These are phyloP conservation scores for Gossypium arboreum DNA, from an alignment of 345 rosid genomes.

Conservation along the genomic window DNA sequence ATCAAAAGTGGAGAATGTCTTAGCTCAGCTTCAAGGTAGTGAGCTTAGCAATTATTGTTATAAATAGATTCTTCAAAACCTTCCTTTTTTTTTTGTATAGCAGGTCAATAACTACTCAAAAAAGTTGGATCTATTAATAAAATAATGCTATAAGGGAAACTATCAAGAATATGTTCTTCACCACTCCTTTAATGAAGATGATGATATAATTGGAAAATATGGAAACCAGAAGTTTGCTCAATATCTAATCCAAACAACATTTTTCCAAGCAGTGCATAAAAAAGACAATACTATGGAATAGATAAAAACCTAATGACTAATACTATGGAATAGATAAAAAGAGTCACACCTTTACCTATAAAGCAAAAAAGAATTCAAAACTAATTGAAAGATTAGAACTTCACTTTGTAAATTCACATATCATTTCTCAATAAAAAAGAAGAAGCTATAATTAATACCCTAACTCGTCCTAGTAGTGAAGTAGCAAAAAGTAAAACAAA, in stretches of 20 bases:
- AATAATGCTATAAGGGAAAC: not conserved
- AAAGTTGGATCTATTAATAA: not conserved
- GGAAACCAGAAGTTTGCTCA: not conserved
- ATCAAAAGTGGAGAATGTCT: slow-evolving; percentile 1
- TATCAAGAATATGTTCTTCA: not conserved
- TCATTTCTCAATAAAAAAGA: too few species aligned
- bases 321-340: too few species aligned
- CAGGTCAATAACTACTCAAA: not conserved
- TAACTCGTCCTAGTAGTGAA: too few species aligned
- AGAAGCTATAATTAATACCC: too few species aligned
- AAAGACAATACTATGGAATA: too few species aligned
- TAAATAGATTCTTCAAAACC: slow-evolving; percentile 2
- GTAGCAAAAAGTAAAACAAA: too few species aligned
- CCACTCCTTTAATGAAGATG: not conserved
- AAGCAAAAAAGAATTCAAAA: too few species aligned
- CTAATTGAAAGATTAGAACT: too few species aligned
- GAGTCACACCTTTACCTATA: too few species aligned
- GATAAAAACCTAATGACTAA: too few species aligned
- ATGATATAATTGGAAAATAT: not conserved
- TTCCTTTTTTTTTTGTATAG: not conserved
- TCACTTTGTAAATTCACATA: too few species aligned
- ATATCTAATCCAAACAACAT: not conserved
- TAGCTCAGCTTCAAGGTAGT: not conserved
- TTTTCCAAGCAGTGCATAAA: not conserved
- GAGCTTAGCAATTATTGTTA: slow-evolving; percentile 1